Base-by-base conservation (phyloP, 805 yeast species). In the Candida dendrica region DNA sequence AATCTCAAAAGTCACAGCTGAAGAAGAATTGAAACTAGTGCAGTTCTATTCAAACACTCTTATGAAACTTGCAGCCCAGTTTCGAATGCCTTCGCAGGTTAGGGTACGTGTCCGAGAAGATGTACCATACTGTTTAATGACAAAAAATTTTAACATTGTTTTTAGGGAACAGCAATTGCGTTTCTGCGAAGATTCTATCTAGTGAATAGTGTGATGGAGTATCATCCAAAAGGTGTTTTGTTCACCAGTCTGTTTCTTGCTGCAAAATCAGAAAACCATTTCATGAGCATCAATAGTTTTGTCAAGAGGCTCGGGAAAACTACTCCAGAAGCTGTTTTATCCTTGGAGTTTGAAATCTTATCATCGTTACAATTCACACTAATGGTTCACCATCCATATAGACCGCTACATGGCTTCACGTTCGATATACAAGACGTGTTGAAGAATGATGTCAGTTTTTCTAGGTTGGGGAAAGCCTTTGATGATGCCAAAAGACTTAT, bases 331-430 rank as follows among this genome's bases (percentile, higher is more conserved):
- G 77, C 81, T 32, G 79, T 93, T 27, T 63, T 91, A 42, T 82
- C 81, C 46, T 69, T 87, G 42, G 99, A 93, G 63, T 93, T 88
- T 56, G 68, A 71, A 36, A 72, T 93, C 4, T 64, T 90, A 42
- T 86, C 79, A 60, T 72, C 86, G 9, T 67, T 93, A 52, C 71
- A 79, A 45, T 93, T 93, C 62, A 83, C 95, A 0, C 66, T 93
- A 39, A 58, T 81, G 47, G 91, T 84, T 9, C 98, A 91, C 59
- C 96, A 88, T 63, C 95, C 97, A 3, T 82, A 77, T 61, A 72
- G 83, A 47, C 88, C 98, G 0, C 63, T 93, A n/a, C 93, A 90
- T 60, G 99, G 99, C 18, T 90, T 91, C 59, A 91, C 84, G 61
- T 73, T 91, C 37, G 99, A 93, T 61, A 75, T 90, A 48, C 98